Evolutionary conservation across 176 grass and related monocot genomes (phyloP).

Genomic region (sorghum (Sorghum bicolor)): DNA sequence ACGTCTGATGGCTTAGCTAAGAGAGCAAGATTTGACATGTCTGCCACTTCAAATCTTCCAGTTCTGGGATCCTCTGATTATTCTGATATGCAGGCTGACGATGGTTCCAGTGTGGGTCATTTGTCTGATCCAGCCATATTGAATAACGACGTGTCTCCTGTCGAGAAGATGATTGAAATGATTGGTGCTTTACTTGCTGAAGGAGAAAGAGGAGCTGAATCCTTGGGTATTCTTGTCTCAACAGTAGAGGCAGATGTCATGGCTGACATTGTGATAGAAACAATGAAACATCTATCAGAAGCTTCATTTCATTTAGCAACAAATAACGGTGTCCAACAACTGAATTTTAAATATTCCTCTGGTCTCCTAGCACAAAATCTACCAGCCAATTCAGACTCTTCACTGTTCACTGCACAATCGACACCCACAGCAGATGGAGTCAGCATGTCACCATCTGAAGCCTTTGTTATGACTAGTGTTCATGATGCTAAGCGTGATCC

Average conservation of each 20-base stretch:
- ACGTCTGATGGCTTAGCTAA: constrained; percentile 50
- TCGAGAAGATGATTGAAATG: constrained; percentile 98
- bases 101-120: constrained; percentile 35
- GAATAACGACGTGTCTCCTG: constrained; percentile 67
- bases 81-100: constrained; percentile 40
- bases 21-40: constrained; percentile 56
- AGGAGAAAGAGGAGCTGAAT: constrained; percentile 96
- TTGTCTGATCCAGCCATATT: constrained; percentile 45
- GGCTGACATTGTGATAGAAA: constrained; percentile 99
- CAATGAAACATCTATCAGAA: constrained; percentile 87
- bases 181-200: constrained; percentile 97
- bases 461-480: constrained; percentile 25
- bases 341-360: constrained; percentile 37
- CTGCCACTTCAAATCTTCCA: constrained; percentile 27
- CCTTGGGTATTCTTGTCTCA: constrained; percentile 86
- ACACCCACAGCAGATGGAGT: constrained; percentile 33
- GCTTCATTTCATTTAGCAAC: constrained; percentile 10
- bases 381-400: constrained; percentile 13
- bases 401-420: constrained; percentile 26
- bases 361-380: constrained; percentile 28
- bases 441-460: constrained; percentile 40
- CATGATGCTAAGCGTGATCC: constrained; percentile 87
- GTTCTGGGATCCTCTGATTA: constrained; percentile 34
- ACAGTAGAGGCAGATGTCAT: constrained; percentile 87
- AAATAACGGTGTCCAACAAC: constrained; percentile 28